These are phyloP conservation scores for Selaginella tamariscina DNA, from an alignment of 75 land plant species.

Conservation along the genomic window DNA sequence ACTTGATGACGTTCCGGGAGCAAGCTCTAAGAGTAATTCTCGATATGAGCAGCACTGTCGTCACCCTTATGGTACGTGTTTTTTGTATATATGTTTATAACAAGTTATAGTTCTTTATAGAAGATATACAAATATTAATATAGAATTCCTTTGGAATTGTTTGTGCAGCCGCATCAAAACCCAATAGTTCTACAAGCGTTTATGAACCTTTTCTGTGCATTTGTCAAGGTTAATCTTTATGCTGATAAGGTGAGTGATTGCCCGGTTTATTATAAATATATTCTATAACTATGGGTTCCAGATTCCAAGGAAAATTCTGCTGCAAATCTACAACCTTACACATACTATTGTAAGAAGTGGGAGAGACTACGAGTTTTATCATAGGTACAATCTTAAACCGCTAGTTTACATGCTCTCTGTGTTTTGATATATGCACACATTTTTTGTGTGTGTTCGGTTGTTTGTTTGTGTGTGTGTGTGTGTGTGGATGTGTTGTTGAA, in stretches of 20 bases:
- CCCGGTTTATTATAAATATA: neutral
- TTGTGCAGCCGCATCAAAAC: conserved; percentile 5
- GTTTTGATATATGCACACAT: too few species aligned
- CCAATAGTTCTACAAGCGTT: conserved; percentile 4
- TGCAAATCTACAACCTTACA: conserved; percentile 84
- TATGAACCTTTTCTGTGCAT: conserved; percentile 2
- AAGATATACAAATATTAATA: neutral
- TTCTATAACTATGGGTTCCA: conserved; percentile 19
- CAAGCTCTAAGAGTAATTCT: conserved; percentile 9
- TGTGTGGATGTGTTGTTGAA: too few species aligned
- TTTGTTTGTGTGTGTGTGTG: too few species aligned
- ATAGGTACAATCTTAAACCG: too few species aligned
- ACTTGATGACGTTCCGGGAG: conserved; percentile 57
- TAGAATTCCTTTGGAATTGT: neutral
- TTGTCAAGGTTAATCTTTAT: conserved; percentile 3
- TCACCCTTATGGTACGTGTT: conserved; percentile 1
- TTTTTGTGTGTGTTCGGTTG: neutral
- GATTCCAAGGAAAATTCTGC: conserved; percentile 96
- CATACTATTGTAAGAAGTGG: conserved; percentile 66
- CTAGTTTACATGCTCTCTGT: too few species aligned
- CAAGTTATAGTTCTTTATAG: conserved; percentile 5
- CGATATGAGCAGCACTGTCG: conserved; percentile 6
- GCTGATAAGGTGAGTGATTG: conserved; percentile 6
- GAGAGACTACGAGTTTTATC: conserved; percentile 14
- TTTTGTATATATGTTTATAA: neutral